These are phyloP conservation scores for Antarctomyces pellizariae DNA, from an alignment of 495 filamentous ascomycete genomes.

Conservation along the genomic window DNA sequence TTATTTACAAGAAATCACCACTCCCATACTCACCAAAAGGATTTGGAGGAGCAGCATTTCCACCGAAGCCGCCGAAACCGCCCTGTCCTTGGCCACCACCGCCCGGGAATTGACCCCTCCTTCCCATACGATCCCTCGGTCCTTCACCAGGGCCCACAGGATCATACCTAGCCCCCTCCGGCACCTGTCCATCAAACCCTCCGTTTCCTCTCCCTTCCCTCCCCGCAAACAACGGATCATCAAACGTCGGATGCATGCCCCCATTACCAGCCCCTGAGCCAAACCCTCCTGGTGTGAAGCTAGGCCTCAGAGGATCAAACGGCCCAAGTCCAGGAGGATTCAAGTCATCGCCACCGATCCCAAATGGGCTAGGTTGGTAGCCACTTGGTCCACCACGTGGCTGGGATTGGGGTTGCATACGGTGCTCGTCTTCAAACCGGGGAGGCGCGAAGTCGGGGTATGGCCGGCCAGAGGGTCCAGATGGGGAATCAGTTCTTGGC, in stretches of 20 bases:
- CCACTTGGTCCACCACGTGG: slow-evolving; percentile 27
- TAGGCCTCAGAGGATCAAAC: slow-evolving; percentile 50
- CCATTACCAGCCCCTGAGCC: too few relatives aligned
- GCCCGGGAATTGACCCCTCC: slow-evolving; percentile 12
- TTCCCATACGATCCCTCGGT: slow-evolving; percentile 20
- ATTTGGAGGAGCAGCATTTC: slow-evolving; percentile 22
- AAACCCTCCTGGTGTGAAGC: slow-evolving; percentile 26
- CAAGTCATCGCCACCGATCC: slow-evolving; percentile 63
- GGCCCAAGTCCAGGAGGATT: slow-evolving; percentile 76
- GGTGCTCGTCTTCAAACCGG: slow-evolving; percentile 83
- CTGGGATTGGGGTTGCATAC: slow-evolving; percentile 31
- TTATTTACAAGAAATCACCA: slow-evolving; percentile 40
- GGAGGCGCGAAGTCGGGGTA: slow-evolving; percentile 75
- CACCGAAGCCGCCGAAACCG: too few relatives aligned
- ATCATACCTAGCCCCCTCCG: slow-evolving; percentile 46
- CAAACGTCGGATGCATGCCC: slow-evolving; percentile 91
- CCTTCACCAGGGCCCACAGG: slow-evolving; percentile 55
- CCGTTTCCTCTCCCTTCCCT: slow-evolving; percentile 20
- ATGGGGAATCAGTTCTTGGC: too few relatives aligned
- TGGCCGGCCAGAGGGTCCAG: too few relatives aligned
- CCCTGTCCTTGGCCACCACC: slow-evolving; percentile 1
- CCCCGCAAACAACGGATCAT: slow-evolving; percentile 73
- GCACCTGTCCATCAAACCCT: slow-evolving; percentile 27
- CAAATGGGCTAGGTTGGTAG: slow-evolving; percentile 34
- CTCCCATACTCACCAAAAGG: slow-evolving; percentile 40